Evolutionary conservation across 805 yeast genomes (phyloP), one percentile per base, ranked within the genome.

Genomic region (Wickerhamomyces pijperi): DNA sequence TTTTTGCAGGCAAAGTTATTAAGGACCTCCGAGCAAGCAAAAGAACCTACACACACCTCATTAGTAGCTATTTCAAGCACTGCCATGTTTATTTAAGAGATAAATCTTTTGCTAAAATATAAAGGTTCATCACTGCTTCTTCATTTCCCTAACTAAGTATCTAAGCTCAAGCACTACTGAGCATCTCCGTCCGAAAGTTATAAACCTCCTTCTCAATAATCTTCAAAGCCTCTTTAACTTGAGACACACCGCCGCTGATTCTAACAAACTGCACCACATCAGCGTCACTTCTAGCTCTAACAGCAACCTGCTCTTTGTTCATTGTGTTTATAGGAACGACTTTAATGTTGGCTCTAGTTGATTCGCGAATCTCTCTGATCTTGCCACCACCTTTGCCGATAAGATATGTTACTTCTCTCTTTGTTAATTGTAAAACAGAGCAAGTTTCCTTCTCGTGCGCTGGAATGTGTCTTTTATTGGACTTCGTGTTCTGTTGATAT

Each of bases 311-410:
- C 16, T 45, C 44, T n/a, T 47, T 47, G 15, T 47, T 39, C n/a
- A 32, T 17, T 2, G 32, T 35, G 7, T 51, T 42, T 12, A 62
- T 39, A 0, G 68, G 68, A 12, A 65, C 45, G 4, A 70, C 60
- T 38, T 65, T 64, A 31, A 72, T 59, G 9, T 44, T 50, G 4
- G 74, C 70, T 0, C 53, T 44, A 1, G 69, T 56, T 19, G 38
- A 36, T 5, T 50, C 48, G 25, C 74, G 43, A 9, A 70, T 50
- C 5, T 38, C 37, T 31, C 55, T 58, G 13, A 72, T 68, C 33
- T 60, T 53, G 16, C 44, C 29, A 1, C 76, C 76, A n/a, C 51
- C 49, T 19, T 49, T 56, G 0, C 76, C 76, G 37, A 71, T 70
- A 6, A 70, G 43, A 36, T 53, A 60, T 1, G 68, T 56, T 2